These are phyloP conservation scores for Magnaporthiopsis incrustans DNA, from an alignment of 2,329 filamentous ascomycete species.

Conservation along the genomic window DNA sequence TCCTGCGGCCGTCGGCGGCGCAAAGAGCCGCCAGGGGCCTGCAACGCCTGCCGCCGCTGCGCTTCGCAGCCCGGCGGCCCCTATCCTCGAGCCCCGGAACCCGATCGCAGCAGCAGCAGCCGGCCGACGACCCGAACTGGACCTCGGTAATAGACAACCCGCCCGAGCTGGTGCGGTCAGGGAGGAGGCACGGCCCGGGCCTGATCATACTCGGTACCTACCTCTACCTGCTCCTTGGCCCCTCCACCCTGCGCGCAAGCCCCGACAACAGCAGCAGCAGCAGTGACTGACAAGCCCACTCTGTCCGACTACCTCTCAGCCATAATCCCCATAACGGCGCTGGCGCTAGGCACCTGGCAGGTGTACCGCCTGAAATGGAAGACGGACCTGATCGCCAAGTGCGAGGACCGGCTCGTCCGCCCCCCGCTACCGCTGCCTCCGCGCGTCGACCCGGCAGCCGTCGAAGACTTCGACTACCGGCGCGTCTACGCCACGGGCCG, in stretches of 20 bases:
- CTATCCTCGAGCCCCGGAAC: slow-evolving; percentile 23
- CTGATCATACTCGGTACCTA: slow-evolving; percentile 66
- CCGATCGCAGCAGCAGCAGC: slow-evolving; percentile 32
- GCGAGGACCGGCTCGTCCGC: slow-evolving; percentile 84
- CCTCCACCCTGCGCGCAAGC: background rate
- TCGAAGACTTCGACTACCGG: slow-evolving; percentile 87
- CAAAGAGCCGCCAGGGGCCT: slow-evolving; percentile 8
- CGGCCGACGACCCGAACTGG: slow-evolving; percentile 71
- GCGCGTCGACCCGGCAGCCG: slow-evolving; percentile 68
- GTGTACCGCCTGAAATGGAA: slow-evolving; percentile 92
- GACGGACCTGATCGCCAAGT: slow-evolving; percentile 80
- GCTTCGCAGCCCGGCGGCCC: slow-evolving; percentile 14
- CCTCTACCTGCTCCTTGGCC: background rate
- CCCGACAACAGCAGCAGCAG: background rate
- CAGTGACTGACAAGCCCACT: background rate
- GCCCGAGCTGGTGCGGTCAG: slow-evolving; percentile 67
- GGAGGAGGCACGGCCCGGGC: slow-evolving; percentile 67
- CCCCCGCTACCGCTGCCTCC: slow-evolving; percentile 80
- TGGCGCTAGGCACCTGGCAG: slow-evolving; percentile 89
- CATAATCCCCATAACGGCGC: slow-evolving; percentile 85
- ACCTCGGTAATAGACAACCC: slow-evolving; percentile 82
- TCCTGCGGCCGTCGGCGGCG: slow-evolving; percentile 12
- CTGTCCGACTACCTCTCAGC: slow-evolving; percentile 32
- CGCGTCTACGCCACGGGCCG: slow-evolving; percentile 67
- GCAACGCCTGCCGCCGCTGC: background rate